Conservation (phyloP, 257 asterid species). For the Echites panduratus region DNA sequence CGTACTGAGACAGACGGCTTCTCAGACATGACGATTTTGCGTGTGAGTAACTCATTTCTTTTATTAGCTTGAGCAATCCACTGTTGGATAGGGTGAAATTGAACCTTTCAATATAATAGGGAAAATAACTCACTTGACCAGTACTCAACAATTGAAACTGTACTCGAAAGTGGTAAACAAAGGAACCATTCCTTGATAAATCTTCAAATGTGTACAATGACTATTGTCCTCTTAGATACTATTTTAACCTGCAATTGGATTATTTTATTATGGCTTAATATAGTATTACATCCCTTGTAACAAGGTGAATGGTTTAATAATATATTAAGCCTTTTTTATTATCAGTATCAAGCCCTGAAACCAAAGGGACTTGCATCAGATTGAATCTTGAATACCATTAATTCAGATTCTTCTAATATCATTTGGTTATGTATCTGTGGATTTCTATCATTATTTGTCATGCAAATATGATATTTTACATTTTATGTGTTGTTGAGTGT, state of each 20-base stretch:
- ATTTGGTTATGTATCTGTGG: neutral
- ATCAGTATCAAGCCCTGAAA: too few species aligned
- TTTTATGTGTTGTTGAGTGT: neutral
- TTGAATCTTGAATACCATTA: too few species aligned
- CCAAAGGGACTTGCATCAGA: too few species aligned
- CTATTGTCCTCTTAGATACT: neutral
- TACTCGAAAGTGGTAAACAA: too few species aligned
- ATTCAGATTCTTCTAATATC: neutral
- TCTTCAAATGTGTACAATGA: neutral
- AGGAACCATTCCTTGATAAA: neutral
- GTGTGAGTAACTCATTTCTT: conserved; percentile 31
- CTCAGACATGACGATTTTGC: conserved; percentile 67
- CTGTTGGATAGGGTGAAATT: neutral
- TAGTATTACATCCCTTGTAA: too few species aligned
- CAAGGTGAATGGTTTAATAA: too few species aligned
- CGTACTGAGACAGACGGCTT: conserved; percentile 97
- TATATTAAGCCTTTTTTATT: too few species aligned
- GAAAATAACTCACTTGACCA: neutral
- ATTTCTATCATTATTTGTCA: neutral
- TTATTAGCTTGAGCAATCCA: neutral
- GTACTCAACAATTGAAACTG: neutral
- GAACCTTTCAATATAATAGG: neutral
- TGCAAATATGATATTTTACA: neutral
- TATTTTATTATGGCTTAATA: too few species aligned
- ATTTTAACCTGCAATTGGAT: too few species aligned